A percentile compares a stretch with the other conserved stretches of the same genome.
Conservation (phyloP, 257 asterid species). For the Osmanthus fragrans region DNA sequence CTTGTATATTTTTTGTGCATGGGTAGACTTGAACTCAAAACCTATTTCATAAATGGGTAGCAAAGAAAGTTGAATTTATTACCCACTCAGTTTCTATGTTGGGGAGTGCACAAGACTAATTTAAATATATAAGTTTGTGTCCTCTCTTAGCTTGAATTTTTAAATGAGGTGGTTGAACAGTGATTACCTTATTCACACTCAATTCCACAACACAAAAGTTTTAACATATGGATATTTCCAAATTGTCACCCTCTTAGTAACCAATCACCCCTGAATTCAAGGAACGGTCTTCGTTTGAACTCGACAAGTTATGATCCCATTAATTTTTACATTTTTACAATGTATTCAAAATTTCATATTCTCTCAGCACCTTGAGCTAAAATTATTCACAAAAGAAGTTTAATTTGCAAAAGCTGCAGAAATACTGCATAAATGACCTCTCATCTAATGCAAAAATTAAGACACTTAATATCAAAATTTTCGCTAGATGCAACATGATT, state of each 20-base stretch:
- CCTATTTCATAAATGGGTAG: not conserved
- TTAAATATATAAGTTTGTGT: not conserved
- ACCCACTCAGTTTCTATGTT: not conserved
- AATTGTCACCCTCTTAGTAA: not conserved
- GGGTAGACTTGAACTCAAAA: not conserved
- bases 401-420: no score
- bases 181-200: not conserved
- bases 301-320: not conserved
- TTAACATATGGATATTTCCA: constrained; percentile 6
- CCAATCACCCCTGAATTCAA: not conserved
- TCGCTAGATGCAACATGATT: not conserved
- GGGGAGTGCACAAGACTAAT: not conserved
- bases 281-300: not conserved
- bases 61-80: not conserved
- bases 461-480: not conserved
- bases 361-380: not conserved
- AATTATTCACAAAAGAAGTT: not conserved
- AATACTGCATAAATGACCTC: not conserved
- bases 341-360: not conserved
- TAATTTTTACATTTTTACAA: not conserved
- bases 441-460: no score
- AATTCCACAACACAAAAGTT: not conserved
- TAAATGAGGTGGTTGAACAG: not conserved
- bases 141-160: not conserved
- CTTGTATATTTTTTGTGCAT: not conserved